phyloP scores from a whole-genome alignment of 805 yeast species.

The Candida ovalis region DNA sequence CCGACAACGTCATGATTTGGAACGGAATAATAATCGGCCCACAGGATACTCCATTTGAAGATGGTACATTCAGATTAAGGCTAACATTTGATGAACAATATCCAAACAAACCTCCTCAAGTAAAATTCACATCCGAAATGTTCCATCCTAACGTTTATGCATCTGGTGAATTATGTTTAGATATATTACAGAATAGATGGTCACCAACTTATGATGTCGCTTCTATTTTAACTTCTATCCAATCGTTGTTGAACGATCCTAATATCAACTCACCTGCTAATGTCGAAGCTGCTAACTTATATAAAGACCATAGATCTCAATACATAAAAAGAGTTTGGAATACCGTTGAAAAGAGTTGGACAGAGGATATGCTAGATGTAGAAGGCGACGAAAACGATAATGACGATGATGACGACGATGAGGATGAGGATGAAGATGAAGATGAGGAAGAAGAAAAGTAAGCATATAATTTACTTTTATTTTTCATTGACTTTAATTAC shows the following conservation, averaged over 20 bases:
- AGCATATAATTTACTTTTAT: neutral
- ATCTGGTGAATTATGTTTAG: conserved; percentile 91
- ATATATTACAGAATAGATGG: conserved; percentile 96
- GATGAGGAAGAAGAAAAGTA: conserved; percentile 17
- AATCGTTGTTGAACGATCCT: conserved; percentile 90
- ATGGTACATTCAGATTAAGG: conserved; percentile 86
- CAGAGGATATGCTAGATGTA: conserved; percentile 65
- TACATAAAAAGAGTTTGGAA: conserved; percentile 88
- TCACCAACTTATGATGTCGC: conserved; percentile 98
- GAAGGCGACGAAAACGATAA: conserved; percentile 44
- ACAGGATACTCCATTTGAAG: conserved; percentile 95
- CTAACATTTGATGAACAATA: conserved; percentile 94
- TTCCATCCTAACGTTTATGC: conserved; percentile 98
- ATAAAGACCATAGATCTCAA: conserved; percentile 91
- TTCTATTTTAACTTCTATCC: conserved; percentile 89
- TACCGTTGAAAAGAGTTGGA: conserved; percentile 94
- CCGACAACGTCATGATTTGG: conserved; percentile 97
- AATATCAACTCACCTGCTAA: conserved; percentile 96
- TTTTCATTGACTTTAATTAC: conserved; percentile 1
- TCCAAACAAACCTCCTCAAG: conserved; percentile 95
- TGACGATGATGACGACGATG: conserved; percentile 29
- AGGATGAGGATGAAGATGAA: conserved; percentile 21
- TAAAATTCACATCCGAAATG: conserved; percentile 88
- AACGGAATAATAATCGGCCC: conserved; percentile 98
- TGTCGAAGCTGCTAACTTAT: conserved; percentile 94